These are phyloP conservation scores for Boletus pseudopeckii DNA, from an alignment of 768 basidiomycete species.

Conservation along the genomic window DNA sequence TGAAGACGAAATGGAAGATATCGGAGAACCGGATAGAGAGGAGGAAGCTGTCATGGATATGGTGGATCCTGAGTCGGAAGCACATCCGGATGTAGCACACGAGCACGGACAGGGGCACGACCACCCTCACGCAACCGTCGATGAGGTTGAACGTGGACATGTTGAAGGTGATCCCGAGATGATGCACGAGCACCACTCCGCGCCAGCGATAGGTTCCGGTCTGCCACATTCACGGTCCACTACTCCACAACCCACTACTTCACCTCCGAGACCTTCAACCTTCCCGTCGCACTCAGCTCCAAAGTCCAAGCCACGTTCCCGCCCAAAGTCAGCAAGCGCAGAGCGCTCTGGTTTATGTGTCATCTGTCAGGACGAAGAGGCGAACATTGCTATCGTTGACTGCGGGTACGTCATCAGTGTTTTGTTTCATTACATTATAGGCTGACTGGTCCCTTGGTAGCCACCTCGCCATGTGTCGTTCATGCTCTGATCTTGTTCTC, in stretches of 20 bases:
- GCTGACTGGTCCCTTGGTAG: constrained; percentile 34
- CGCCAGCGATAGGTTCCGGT: neutral
- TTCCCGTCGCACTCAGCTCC: constrained; percentile 32
- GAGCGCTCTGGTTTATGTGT: constrained; percentile 83
- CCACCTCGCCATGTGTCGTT: constrained; percentile 77
- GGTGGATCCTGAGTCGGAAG: constrained; percentile 18
- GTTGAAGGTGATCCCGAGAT: constrained; percentile 1
- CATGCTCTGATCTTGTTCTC: constrained; percentile 78
- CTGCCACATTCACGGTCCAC: constrained; percentile 4
- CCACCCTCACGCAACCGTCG: neutral
- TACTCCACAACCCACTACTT: constrained; percentile 15
- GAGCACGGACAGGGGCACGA: neutral
- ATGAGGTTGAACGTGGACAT: neutral
- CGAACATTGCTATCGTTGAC: constrained; percentile 90
- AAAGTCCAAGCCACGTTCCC: constrained; percentile 36
- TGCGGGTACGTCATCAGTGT: constrained; percentile 66
- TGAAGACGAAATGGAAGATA: constrained; percentile 24
- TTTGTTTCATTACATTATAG: neutral
- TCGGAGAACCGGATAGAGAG: constrained; percentile 17
- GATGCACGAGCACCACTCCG: constrained; percentile 2
- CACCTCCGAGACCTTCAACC: constrained; percentile 23
- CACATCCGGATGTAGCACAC: neutral
- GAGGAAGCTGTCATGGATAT: constrained; percentile 16
- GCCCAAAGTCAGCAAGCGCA: constrained; percentile 19
- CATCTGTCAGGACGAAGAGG: constrained; percentile 92